A percentile compares a stretch with the other conserved stretches of the same genome.
phyloP scores from a whole-genome alignment of 106 monocot genomes.

The Gastrodia elata region DNA sequence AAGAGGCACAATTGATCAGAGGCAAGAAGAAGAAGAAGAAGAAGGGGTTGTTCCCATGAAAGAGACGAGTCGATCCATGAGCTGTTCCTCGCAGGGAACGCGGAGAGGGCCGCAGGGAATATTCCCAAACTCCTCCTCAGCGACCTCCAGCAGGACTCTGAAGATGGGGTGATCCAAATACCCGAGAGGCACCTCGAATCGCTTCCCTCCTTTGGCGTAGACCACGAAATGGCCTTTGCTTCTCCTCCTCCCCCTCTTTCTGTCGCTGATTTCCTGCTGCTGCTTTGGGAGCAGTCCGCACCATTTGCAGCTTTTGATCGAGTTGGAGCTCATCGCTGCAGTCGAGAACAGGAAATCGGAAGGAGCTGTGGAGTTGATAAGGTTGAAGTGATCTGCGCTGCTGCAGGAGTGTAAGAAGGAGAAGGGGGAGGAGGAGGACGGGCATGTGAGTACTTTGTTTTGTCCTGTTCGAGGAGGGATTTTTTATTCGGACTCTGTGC shows the following conservation, averaged over 20 bases:
- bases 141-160: constrained; percentile 17
- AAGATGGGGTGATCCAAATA: constrained; percentile 24
- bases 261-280: too few species aligned
- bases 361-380: background rate
- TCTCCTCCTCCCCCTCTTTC: constrained; percentile 10
- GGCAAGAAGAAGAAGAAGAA: too few species aligned
- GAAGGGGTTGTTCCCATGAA: background rate
- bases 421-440: background rate
- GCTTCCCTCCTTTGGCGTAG: constrained; percentile 27
- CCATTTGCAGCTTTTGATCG: constrained; percentile 15
- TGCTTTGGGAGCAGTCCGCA: constrained; percentile 6
- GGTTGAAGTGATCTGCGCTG: background rate
- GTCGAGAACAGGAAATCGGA: background rate
- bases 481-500: too few species aligned
- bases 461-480: too few species aligned
- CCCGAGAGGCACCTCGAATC: constrained; percentile 25
- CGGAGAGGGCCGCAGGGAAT: constrained; percentile 15
- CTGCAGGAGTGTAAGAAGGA: background rate
- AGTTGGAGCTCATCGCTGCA: constrained; percentile 15
- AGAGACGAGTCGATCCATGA: constrained; percentile 19
- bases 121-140: constrained; percentile 37
- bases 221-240: constrained; percentile 31
- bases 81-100: constrained; percentile 32
- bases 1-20: too few species aligned
- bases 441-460: background rate